phyloP scores from a whole-genome alignment of 305 asterid genomes.

The Fraxinus xanthoxyloides region DNA sequence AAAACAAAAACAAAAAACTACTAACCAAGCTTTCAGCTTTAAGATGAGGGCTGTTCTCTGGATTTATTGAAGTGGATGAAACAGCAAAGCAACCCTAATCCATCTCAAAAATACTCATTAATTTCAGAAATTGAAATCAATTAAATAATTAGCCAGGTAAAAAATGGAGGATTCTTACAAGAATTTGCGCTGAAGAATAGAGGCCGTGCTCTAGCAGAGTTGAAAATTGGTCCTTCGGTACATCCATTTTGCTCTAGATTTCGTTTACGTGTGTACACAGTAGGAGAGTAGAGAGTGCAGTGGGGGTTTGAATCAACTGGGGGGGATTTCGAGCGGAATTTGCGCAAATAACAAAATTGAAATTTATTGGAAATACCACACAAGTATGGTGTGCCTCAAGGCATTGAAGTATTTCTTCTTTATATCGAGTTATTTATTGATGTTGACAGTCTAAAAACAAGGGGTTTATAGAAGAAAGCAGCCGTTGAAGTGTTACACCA shows the following conservation, averaged over 20 bases:
- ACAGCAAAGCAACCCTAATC: slow-evolving; percentile 89
- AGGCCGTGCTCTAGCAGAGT: slow-evolving; percentile 81
- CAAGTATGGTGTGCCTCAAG: neutral
- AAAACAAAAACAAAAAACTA: neutral
- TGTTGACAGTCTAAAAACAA: neutral
- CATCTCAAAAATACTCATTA: slow-evolving; percentile 19
- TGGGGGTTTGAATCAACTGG: neutral
- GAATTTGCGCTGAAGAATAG: slow-evolving; percentile 80
- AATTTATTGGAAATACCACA: neutral
- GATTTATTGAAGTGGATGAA: slow-evolving; percentile 63
- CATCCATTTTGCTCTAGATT: slow-evolving; percentile 53
- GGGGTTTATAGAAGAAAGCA: neutral
- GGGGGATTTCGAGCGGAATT: neutral
- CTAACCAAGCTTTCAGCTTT: slow-evolving; percentile 88
- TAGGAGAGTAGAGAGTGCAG: neutral
- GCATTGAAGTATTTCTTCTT: neutral
- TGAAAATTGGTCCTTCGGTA: slow-evolving; percentile 73
- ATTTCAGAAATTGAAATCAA: neutral
- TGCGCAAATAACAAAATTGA: neutral
- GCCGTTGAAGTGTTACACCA: neutral
- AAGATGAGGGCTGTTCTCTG: slow-evolving; percentile 74
- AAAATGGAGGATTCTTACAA: slow-evolving; percentile 41
- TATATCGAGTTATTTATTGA: neutral
- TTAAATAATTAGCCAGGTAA: neutral
- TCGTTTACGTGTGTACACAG: neutral